A percentile compares a stretch with the other conserved stretches of the same genome.
Evolutionary conservation across 441 rosid species (phyloP).

Genomic region (Mallotus repandus): DNA sequence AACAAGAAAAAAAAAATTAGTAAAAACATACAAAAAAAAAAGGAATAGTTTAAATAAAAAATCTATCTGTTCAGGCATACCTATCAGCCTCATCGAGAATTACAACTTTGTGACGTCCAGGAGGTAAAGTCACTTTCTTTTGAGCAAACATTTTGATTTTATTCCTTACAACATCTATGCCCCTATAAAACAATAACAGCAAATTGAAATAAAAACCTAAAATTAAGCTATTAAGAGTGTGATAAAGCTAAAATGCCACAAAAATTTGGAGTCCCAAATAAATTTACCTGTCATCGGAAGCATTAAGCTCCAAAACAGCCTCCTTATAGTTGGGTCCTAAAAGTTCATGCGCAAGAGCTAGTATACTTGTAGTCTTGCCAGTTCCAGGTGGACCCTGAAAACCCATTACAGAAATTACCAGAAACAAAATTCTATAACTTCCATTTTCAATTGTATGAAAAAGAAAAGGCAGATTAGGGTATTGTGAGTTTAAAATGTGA

Average conservation of each 20-base stretch:
- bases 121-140: conserved; percentile 85
- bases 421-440: too few relatives aligned
- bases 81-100: conserved; percentile 98
- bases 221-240: neutral
- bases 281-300: conserved; percentile 89
- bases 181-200: conserved; percentile 42
- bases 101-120: conserved; percentile 83
- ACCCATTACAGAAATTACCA: neutral
- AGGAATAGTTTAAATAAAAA: neutral
- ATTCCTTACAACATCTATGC: conserved; percentile 93
- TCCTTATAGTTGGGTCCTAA: conserved; percentile 74
- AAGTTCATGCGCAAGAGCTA: conserved; percentile 96
- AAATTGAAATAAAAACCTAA: neutral
- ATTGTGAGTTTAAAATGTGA: neutral
- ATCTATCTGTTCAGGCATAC: conserved; percentile 30
- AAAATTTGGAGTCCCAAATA: neutral
- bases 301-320: conserved; percentile 92
- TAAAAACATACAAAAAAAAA: neutral
- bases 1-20: neutral
- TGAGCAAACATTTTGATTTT: conserved; percentile 99
- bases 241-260: conserved; percentile 9
- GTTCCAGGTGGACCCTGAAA: conserved; percentile 97
- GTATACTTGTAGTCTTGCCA: conserved; percentile 90
- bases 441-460: too few relatives aligned
- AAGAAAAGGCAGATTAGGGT: neutral